Base-by-base conservation (phyloP, 2,329 filamentous ascomycete species). In the Xylariaceae sp. region DNA sequence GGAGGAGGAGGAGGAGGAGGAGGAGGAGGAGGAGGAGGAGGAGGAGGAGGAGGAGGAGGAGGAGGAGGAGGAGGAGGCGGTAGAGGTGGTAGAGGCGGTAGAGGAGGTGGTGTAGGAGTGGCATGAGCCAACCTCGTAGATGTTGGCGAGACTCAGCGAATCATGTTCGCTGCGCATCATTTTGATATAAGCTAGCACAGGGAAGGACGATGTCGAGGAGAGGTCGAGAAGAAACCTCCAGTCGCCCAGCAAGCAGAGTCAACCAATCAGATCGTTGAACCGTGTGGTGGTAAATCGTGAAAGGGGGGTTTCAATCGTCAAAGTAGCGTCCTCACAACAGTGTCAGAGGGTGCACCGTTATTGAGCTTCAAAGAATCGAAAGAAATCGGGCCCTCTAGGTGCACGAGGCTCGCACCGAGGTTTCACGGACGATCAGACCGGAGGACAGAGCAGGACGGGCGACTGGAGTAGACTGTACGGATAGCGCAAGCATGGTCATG, bases 1-100 rank as follows among this genome's bases (percentile, higher is more conserved):
- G 19, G 85, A 87, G 42, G 83, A 78, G 41, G 82, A 76, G 14
- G 85, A 88, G 40, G 83, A 83, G 19, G 85, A 88, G 42, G 83
- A 78, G 52, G 84, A 85, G 40, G 83, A 83, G 57, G 81, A 78
- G 70, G 88, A 67, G 29, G 83, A 81, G 43, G 79, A 76, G n/a
- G 86, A 92, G 40, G 80, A 77, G 41, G 82, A 76, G 14, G 84
- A 88, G 40, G 83, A 83, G 19, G 85, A 87, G 42, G 83, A 78
- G 41, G 82, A 76, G 14, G 85, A 88, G 40, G 83, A 83, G 19
- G 85, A 88, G 42, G 83, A 78, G 52, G 84, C n/a, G n/a, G n/a
- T n/a, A n/a, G n/a, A n/a, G n/a, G n/a, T n/a, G n/a, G n/a, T n/a
- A n/a, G n/a, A n/a, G n/a, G n/a, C n/a, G n/a, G n/a, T n/a, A n/a